Evolutionary conservation across 352 stramenopile genomes (phyloP).

Genomic region (Aphanomyces invadans): DNA sequence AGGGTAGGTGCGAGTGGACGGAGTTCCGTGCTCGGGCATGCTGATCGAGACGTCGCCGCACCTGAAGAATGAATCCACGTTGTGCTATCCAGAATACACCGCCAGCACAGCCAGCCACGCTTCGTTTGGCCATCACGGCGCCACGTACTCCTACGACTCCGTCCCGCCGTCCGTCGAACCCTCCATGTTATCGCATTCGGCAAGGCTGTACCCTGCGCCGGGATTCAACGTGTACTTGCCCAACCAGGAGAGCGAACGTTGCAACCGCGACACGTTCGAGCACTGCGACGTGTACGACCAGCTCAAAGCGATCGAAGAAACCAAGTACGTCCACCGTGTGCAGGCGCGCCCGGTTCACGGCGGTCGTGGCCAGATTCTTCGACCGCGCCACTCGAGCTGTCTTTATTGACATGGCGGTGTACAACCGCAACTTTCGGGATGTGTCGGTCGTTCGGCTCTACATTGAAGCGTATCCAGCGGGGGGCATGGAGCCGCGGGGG

Average conservation of each 20-base stretch:
- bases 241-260: background rate
- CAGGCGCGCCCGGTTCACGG: too few species aligned
- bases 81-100: constrained; percentile 20
- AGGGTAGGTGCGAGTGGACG: constrained; percentile 12
- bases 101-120: background rate
- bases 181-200: constrained; percentile 1
- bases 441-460: constrained; percentile 3
- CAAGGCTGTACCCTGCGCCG: constrained; percentile 5
- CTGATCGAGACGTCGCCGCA: background rate
- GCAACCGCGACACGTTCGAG: background rate
- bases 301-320: constrained; percentile 10
- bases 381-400: constrained; percentile 10
- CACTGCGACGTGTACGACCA: constrained; percentile 4
- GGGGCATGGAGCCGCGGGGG: background rate
- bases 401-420: constrained; percentile 18
- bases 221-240: constrained; percentile 15
- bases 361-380: too few species aligned
- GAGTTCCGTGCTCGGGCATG: background rate
- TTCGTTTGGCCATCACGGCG: background rate
- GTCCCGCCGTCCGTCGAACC: background rate
- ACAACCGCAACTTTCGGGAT: constrained; percentile 10
- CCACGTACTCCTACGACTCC: background rate
- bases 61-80: constrained; percentile 1
- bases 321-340: constrained; percentile 12
- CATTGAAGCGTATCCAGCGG: background rate